phyloP scores from a whole-genome alignment of 176 grass and related monocot species.

The Oryza longistaminata region DNA sequence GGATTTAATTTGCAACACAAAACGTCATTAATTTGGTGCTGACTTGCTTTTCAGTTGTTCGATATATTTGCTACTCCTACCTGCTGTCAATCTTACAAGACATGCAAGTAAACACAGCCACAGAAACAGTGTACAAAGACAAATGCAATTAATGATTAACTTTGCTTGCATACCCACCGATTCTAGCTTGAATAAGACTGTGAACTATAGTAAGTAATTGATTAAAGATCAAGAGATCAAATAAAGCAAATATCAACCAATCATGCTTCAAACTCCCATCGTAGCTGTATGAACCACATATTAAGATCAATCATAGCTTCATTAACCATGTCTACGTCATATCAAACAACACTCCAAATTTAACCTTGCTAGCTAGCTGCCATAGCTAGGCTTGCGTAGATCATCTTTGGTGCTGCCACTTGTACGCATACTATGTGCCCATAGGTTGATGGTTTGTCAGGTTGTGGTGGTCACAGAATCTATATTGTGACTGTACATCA shows the following conservation, averaged over 20 bases:
- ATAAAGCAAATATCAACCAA: slow-evolving; percentile 3
- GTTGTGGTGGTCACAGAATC: neutral
- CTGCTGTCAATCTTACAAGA: slow-evolving; percentile 26
- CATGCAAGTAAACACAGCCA: slow-evolving; percentile 24
- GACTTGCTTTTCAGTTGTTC: neutral
- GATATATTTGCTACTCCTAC: neutral
- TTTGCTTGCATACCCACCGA: slow-evolving; percentile 27
- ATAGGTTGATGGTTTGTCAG: neutral
- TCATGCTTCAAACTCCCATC: slow-evolving; percentile 10
- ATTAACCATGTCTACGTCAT: neutral
- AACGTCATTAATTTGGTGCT: neutral
- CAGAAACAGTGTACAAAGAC: neutral
- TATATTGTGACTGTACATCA: neutral
- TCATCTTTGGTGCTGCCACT: neutral
- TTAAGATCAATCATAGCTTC: neutral
- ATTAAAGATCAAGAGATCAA: slow-evolving; percentile 22
- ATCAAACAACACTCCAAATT: neutral
- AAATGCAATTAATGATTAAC: neutral
- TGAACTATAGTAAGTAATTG: neutral
- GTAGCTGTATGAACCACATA: slow-evolving; percentile 1
- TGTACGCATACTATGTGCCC: neutral
- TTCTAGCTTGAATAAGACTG: slow-evolving; percentile 30
- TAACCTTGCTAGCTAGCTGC: neutral
- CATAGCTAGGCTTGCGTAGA: neutral
- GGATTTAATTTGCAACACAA: neutral